phyloP scores from a whole-genome alignment of 805 yeast species.

The Komagataella mondaviorum region DNA sequence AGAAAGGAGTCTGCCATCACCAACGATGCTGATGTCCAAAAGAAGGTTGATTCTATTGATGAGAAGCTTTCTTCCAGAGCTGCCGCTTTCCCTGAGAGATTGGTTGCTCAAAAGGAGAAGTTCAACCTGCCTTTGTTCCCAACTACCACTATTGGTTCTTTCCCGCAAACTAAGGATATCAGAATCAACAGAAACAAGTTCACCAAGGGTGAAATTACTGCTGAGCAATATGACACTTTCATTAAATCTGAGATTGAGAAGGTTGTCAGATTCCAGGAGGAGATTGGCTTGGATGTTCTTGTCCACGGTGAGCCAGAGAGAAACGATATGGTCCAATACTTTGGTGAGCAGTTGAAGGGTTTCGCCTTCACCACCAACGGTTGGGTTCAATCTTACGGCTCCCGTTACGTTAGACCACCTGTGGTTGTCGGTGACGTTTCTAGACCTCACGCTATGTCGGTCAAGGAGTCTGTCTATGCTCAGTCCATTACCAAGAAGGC shows the following conservation, averaged over 20 bases:
- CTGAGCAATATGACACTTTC: conserved; percentile 92
- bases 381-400: conserved; percentile 99
- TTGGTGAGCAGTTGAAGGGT: conserved; percentile 98
- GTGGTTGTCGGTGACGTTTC: conserved; percentile 98
- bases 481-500: conserved; percentile 93
- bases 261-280: conserved; percentile 98
- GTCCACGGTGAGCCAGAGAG: conserved; percentile 99
- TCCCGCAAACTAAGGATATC: conserved; percentile 99
- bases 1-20: conserved; percentile 83
- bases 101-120: conserved; percentile 71
- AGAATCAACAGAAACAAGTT: conserved; percentile 97
- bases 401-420: conserved; percentile 99
- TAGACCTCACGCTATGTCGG: conserved; percentile 97
- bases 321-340: conserved; percentile 99
- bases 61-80: conserved; percentile 72
- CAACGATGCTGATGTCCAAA: conserved; percentile 81
- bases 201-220: conserved; percentile 90
- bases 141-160: conserved; percentile 99
- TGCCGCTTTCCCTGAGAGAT: conserved; percentile 77
- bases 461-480: conserved; percentile 97
- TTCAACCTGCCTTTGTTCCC: conserved; percentile 98
- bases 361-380: conserved; percentile 98
- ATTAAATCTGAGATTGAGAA: conserved; percentile 92
- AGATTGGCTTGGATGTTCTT: conserved; percentile 92
- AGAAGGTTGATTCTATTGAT: conserved; percentile 69